phyloP scores from a whole-genome alignment of 2,329 filamentous ascomycete species.

The Aspergillus pseudonomiae region DNA sequence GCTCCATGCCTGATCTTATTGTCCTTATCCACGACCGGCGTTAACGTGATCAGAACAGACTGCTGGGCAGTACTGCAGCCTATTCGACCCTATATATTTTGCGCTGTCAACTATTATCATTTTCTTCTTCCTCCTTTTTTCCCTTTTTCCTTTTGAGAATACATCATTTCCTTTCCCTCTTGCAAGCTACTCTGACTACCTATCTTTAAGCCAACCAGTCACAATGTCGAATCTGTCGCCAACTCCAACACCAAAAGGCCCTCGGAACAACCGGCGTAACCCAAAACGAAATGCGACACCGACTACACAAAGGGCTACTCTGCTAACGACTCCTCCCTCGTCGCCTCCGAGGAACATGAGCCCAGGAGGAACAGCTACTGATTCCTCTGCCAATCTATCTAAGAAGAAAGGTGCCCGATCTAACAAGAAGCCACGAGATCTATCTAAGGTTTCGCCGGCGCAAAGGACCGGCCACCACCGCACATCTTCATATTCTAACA shows the following conservation, averaged over 20 bases:
- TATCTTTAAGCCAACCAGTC: conserved; percentile 54
- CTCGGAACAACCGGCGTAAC: conserved; percentile 41
- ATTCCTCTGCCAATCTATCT: conserved; percentile 33
- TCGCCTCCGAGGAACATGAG: conserved; percentile 39
- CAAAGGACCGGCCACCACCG: conserved; percentile 34
- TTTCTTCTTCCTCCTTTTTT: background rate
- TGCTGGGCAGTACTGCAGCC: conserved; percentile 37
- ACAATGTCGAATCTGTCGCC: conserved; percentile 50
- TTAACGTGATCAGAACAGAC: conserved; percentile 33
- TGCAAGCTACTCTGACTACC: conserved; percentile 44
- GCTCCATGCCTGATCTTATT: conserved; percentile 7
- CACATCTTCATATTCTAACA: conserved; percentile 36
- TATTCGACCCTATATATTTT: conserved; percentile 18
- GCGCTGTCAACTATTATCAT: conserved; percentile 25
- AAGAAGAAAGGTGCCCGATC: conserved; percentile 43
- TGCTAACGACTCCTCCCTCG: conserved; percentile 39
- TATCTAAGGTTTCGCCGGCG: conserved; percentile 28
- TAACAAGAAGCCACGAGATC: conserved; percentile 39
- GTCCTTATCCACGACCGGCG: conserved; percentile 20
- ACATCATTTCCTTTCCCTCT: conserved; percentile 25
- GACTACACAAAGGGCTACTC: conserved; percentile 30
- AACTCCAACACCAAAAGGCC: conserved; percentile 41
- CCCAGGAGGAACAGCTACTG: conserved; percentile 34
- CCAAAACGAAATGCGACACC: conserved; percentile 41
- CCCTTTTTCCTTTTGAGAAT: conserved; percentile 9